phyloP scores from a whole-genome alignment of 768 basidiomycete genomes.

The Rhodosporidiobolus odoratus region DNA sequence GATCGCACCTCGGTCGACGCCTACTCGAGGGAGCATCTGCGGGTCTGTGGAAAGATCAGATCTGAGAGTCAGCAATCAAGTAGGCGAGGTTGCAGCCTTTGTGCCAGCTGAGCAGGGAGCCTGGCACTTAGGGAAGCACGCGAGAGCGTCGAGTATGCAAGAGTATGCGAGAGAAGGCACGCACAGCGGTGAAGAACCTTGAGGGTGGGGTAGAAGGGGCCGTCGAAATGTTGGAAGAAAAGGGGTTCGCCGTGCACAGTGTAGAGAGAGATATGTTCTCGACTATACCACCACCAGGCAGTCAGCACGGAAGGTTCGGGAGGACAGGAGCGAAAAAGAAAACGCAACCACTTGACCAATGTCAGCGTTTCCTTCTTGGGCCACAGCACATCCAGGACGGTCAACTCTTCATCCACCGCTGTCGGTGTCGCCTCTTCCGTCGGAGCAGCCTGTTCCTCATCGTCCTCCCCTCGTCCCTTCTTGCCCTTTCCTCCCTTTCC shows the following conservation, averaged over 20 bases:
- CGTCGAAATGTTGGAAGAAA: constrained; percentile 95
- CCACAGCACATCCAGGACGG: constrained; percentile 86
- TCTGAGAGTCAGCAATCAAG: background rate
- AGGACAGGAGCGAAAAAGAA: background rate
- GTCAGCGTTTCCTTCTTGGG: constrained; percentile 95
- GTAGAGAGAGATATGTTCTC: constrained; percentile 91
- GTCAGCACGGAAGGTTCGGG: background rate
- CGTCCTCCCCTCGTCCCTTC: constrained; percentile 32
- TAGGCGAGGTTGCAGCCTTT: background rate
- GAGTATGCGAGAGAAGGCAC: constrained; percentile 36
- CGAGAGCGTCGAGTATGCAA: constrained; percentile 7
- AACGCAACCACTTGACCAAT: constrained; percentile 78
- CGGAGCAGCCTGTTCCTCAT: constrained; percentile 23
- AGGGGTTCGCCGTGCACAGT: constrained; percentile 79
- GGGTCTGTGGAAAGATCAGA: constrained; percentile 61
- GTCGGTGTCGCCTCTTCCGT: constrained; percentile 31
- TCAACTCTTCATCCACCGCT: constrained; percentile 51
- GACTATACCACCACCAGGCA: constrained; percentile 52
- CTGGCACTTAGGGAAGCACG: background rate
- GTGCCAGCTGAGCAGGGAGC: background rate
- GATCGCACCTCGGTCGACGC: constrained; percentile 93
- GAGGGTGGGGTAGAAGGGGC: constrained; percentile 82
- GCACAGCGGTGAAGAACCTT: constrained; percentile 85
- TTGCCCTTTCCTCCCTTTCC: constrained; percentile 28
- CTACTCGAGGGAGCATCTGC: constrained; percentile 76